phyloP scores from a whole-genome alignment of 2,329 filamentous ascomycete genomes.

The Penicillium verrucosum region DNA sequence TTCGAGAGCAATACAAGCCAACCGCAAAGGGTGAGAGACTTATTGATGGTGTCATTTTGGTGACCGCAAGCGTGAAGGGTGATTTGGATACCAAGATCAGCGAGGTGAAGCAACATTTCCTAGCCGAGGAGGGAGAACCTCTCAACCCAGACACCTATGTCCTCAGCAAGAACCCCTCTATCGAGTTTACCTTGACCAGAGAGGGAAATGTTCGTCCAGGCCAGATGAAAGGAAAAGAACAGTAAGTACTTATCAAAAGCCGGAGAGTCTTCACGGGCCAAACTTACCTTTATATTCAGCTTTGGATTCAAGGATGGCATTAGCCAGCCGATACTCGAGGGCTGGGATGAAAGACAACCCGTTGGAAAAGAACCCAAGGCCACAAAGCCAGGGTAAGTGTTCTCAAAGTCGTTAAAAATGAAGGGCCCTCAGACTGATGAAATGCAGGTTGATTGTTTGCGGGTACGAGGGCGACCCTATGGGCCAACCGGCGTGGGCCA shows the following conservation, averaged over 20 bases:
- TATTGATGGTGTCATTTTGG: conserved; percentile 6
- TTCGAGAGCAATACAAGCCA: conserved; percentile 1
- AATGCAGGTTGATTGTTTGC: conserved; percentile 36
- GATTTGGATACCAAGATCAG: background rate
- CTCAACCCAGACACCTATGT: conserved; percentile 1
- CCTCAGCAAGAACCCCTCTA: background rate
- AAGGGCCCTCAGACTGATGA: conserved; percentile 14
- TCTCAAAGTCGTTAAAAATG: too few species aligned
- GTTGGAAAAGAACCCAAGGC: conserved; percentile 1
- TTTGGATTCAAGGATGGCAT: conserved; percentile 47
- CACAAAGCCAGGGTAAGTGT: conserved; percentile 26
- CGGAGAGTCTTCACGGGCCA: background rate
- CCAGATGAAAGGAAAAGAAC: conserved; percentile 10
- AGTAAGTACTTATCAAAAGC: conserved; percentile 11
- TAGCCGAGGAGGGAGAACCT: background rate
- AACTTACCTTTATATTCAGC: conserved; percentile 17
- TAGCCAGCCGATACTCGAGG: conserved; percentile 41
- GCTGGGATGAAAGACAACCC: conserved; percentile 23
- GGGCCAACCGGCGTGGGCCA: conserved; percentile 38
- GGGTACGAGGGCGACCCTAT: conserved; percentile 37
- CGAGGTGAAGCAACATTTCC: conserved; percentile 3
- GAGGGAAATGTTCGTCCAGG: conserved; percentile 2
- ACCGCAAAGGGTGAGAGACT: background rate
- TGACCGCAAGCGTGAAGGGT: background rate
- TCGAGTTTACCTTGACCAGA: background rate